These are phyloP conservation scores for Boletus tomentosulus DNA, from an alignment of 768 basidiomycete genomes.

Conservation along the genomic window DNA sequence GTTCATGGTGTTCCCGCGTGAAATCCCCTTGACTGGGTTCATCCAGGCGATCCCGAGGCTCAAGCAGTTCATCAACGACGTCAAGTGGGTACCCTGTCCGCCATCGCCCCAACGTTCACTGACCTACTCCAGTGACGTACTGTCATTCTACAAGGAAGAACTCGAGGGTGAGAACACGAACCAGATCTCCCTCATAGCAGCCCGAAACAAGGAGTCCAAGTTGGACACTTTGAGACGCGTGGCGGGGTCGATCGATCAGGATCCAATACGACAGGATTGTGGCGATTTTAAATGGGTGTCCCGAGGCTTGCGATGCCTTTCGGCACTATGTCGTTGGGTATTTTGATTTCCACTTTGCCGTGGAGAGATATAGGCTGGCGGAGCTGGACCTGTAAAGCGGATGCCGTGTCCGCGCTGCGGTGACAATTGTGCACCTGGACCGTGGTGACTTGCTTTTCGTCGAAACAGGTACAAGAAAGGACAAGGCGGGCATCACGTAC, in stretches of 20 bases:
- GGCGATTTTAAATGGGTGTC: conserved; percentile 15
- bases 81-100: conserved; percentile 30
- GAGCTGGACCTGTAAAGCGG: conserved; percentile 9
- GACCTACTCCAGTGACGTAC: conserved; percentile 28
- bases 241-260: conserved; percentile 9
- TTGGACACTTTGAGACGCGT: conserved; percentile 19
- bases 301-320: conserved; percentile 5
- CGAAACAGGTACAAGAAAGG: too few relatives aligned
- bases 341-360: conserved; percentile 18
- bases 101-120: not conserved
- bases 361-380: conserved; percentile 16
- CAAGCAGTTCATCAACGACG: conserved; percentile 23
- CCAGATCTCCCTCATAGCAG: conserved; percentile 28
- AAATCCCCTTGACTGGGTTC: conserved; percentile 28
- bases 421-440: too few relatives aligned
- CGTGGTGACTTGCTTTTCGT: too few relatives aligned
- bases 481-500: too few relatives aligned
- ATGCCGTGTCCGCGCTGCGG: not conserved
- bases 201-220: conserved; percentile 19
- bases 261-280: conserved; percentile 16
- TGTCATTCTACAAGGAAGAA: conserved; percentile 38
- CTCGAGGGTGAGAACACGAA: conserved; percentile 30
- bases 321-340: conserved; percentile 14
- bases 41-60: conserved; percentile 32
- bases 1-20: conserved; percentile 28